Evolutionary conservation across 148 eudicot species (phyloP), one percentile per base, ranked within the genome.

Genomic region (Arbutus unedo): DNA sequence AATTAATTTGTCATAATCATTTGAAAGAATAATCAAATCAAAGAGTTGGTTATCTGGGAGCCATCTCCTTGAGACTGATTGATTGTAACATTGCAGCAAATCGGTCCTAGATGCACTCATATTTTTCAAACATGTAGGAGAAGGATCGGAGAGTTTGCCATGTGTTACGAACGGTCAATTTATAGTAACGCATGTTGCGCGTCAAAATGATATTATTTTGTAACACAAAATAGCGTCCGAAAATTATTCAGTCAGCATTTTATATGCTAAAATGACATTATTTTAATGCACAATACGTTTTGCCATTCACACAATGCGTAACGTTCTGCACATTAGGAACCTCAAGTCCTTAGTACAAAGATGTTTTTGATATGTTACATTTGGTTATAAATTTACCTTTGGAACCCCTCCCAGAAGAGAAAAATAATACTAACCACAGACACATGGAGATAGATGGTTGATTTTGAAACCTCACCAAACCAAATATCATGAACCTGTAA

Each of bases 391-490:
- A 48, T 74, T 21, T 8, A 23, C 77, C 19, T 74, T 49, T 21
- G 77, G 56, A 23, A 14, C 25, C 21, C 31, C 23, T n/a, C 55
- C 59, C 44, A 51, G 23, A 51, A 76, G 55, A 53, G 43, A 76
- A 14, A 25, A 76, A 50, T 50, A 23, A 76, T 14, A 2, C 71
- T 10, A 18, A 2, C 79, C 53, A n/a, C 31, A 49, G 6, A n/a
- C 16, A 25, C 9, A 38, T 4, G 38, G n/a, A 54, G 79, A 53
- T 43, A 54, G 62, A 31, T 76, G 79, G 79, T 54, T 77, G 66
- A 77, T 77, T 77, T 53, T 77, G 64, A 77, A 77, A 48, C 54
- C 64, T 77, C 64, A 77, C 59, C 66, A 77, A 55, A 77, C 21
- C 38, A 54, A 15, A 31, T 13, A 76, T 10, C 38, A 50, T 14